Conservation (phyloP, 495 filamentous ascomycete species). For the Elaphomyces granulatus region DNA sequence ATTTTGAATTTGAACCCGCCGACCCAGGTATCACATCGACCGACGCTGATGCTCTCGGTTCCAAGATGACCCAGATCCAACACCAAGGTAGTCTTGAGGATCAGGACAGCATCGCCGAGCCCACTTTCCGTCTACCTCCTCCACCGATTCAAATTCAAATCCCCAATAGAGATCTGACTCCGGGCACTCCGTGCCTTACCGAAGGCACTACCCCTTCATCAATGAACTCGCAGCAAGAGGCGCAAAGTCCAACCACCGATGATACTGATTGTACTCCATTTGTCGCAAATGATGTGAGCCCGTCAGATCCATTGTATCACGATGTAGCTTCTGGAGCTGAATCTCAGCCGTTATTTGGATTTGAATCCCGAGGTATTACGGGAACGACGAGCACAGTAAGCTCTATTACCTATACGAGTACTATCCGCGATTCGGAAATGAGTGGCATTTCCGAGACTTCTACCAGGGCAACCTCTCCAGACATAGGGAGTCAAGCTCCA, state of each 20-base stretch:
- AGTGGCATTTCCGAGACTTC: slow-evolving; percentile 70
- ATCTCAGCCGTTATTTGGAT: slow-evolving; percentile 2
- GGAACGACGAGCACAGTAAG: slow-evolving; percentile 41
- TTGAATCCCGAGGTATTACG: slow-evolving; percentile 1
- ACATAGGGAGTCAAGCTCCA: slow-evolving; percentile 32
- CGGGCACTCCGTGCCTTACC: slow-evolving; percentile 27
- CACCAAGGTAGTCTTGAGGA: not conserved
- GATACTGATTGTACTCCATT: slow-evolving; percentile 1
- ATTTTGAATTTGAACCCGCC: slow-evolving; percentile 67
- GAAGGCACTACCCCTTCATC: slow-evolving; percentile 31
- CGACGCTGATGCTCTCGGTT: not conserved
- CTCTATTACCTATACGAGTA: slow-evolving; percentile 62
- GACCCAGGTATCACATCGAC: not conserved
- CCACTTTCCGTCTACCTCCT: slow-evolving; percentile 24
- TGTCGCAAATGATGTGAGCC: slow-evolving; percentile 4
- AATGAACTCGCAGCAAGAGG: slow-evolving; percentile 19
- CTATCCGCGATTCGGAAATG: slow-evolving; percentile 63
- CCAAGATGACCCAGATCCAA: not conserved
- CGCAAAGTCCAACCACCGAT: slow-evolving; percentile 10
- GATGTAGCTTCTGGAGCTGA: slow-evolving; percentile 3
- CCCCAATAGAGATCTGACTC: slow-evolving; percentile 10
- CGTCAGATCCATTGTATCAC: slow-evolving; percentile 4
- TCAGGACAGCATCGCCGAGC: slow-evolving; percentile 4
- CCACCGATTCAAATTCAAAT: slow-evolving; percentile 29
- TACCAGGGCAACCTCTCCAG: slow-evolving; percentile 82